Conservation (phyloP, 2,329 filamentous ascomycete species). For the Aspergillus niger region DNA sequence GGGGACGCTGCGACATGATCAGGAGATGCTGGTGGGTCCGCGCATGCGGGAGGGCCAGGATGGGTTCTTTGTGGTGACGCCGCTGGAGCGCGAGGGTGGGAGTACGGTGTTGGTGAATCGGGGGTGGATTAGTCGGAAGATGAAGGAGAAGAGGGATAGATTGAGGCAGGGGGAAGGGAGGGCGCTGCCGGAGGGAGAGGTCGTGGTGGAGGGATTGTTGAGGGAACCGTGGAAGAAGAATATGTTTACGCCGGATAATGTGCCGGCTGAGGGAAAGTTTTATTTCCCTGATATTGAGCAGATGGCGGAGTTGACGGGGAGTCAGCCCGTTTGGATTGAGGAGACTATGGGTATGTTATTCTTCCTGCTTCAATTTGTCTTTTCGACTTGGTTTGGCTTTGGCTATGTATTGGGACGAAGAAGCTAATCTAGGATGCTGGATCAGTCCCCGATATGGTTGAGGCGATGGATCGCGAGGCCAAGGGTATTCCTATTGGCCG, state of each 20-base stretch:
- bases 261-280: constrained; percentile 79
- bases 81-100: constrained; percentile 68
- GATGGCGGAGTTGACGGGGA: constrained; percentile 82
- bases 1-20: constrained; percentile 78
- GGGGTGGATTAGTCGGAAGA: constrained; percentile 85
- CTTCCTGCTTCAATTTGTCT: neutral
- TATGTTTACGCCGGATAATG: constrained; percentile 91
- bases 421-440: constrained; percentile 6
- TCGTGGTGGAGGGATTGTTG: constrained; percentile 75
- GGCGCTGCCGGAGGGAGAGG: constrained; percentile 65
- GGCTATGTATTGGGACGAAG: neutral
- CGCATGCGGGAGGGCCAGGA: constrained; percentile 85
- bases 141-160: constrained; percentile 64
- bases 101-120: constrained; percentile 83
- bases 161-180: constrained; percentile 50
- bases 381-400: too few species aligned
- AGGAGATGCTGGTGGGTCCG: constrained; percentile 95
- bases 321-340: constrained; percentile 91
- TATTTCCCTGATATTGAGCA: constrained; percentile 92
- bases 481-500: constrained; percentile 89
- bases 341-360: constrained; percentile 77
- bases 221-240: constrained; percentile 96
- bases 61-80: constrained; percentile 89
- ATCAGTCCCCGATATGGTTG: constrained; percentile 75
- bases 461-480: constrained; percentile 71